Base-by-base conservation (phyloP, 805 yeast species). In the Teunomyces lycoperdinae region DNA sequence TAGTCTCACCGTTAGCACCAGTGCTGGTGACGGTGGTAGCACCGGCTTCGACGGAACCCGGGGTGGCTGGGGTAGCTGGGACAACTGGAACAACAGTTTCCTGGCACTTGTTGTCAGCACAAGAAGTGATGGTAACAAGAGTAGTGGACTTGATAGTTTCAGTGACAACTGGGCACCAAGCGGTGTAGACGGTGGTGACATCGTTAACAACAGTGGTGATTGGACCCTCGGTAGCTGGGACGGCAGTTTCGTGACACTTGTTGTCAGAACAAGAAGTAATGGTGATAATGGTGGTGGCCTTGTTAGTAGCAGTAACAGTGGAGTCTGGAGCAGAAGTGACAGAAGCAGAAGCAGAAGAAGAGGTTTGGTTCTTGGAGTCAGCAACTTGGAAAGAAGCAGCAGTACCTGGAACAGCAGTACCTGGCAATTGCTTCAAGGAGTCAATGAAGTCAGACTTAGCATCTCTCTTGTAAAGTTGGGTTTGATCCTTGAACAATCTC, bases 191-290 rank as follows among this genome's bases (percentile, higher is more conserved):
- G 20, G 75, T 70, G 43, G 52, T 62, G 17, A 58, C 58, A 27
- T 70, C 77, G 46, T 63, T 53, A 27, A 63, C 61, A 34, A 70
- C 63, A 33, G 66, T 53, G 38, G 76, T 70, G 46, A 65, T 51
- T 11, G 63, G 36, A 40, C 42, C 53, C 9, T 35, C 14, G 40
- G 53, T 47, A 9, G 48, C 49, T 17, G 64, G 58, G 27, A 49
- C 58, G 13, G 53, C 41, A 39, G 57, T 48, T 28, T 48, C 61
- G 24, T 50, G 35, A 53, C 71, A 66, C 50, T 54, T 55, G 58
- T 62, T 45, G 46, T 68, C 67, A 24, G 64, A 47, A 56, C 77
- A 71, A n/a, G 71, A 63, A 46, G 75, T 70, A 54, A 70, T 60
- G 47, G 76, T 71, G 39, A 66, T 67, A 26, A 57, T 42, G 34